Percentiles rank a stretch among this genome's conserved stretches.
These are phyloP conservation scores for Periglandula ipomoeae DNA, from an alignment of 2,329 filamentous ascomycete species.

Conservation along the genomic window DNA sequence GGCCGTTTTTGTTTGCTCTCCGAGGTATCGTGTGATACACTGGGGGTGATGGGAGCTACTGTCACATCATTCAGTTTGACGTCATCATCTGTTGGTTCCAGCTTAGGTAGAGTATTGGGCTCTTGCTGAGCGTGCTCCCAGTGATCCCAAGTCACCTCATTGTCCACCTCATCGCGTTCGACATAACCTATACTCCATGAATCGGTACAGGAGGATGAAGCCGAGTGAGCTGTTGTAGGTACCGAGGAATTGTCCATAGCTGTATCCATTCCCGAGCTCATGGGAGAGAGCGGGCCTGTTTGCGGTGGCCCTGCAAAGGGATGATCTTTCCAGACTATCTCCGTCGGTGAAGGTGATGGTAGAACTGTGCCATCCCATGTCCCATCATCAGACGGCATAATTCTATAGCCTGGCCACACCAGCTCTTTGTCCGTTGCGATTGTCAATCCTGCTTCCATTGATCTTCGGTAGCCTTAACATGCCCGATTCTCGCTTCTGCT, in stretches of 20 bases:
- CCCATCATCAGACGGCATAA: constrained; percentile 34
- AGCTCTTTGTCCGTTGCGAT: constrained; percentile 33
- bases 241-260: constrained; percentile 28
- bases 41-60: constrained; percentile 22
- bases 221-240: constrained; percentile 35
- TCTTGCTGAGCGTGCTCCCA: constrained; percentile 41
- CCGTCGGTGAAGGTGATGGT: constrained; percentile 24
- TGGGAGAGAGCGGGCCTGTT: constrained; percentile 42
- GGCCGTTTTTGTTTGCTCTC: constrained; percentile 50
- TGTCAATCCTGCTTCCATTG: constrained; percentile 37
- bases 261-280: constrained; percentile 41
- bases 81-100: constrained; percentile 48
- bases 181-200: constrained; percentile 34
- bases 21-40: constrained; percentile 14
- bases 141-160: constrained; percentile 38
- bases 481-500: constrained; percentile 13
- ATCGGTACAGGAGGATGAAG: constrained; percentile 36
- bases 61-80: constrained; percentile 44
- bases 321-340: constrained; percentile 19
- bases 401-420: constrained; percentile 36
- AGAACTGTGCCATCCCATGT: constrained; percentile 17
- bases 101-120: constrained; percentile 40
- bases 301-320: constrained; percentile 22
- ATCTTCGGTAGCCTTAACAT: constrained; percentile 35
- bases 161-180: constrained; percentile 28